Evolutionary conservation across 129 eudicot genomes (phyloP).

Genomic region (Pulicaria dysenterica): DNA sequence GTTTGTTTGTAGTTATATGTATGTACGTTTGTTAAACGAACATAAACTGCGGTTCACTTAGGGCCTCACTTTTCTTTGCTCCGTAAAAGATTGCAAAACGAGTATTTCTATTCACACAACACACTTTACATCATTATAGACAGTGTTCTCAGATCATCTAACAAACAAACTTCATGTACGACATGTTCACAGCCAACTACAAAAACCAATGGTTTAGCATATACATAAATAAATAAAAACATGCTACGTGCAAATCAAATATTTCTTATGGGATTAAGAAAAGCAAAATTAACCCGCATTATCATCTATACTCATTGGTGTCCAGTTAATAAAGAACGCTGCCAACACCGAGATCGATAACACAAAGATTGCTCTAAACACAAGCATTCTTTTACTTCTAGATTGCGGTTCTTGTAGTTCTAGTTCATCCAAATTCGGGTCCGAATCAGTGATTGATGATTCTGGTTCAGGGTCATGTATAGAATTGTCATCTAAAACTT

Average conservation of each 20-base stretch:
- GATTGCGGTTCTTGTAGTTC: conserved; percentile 25
- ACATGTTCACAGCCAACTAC: conserved; percentile 30
- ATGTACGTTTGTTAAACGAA: too few relatives aligned
- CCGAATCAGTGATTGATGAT: conserved; percentile 43
- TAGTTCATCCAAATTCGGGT: conserved; percentile 31
- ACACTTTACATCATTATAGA: not conserved
- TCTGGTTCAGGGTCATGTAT: conserved; percentile 38
- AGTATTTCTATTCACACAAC: not conserved
- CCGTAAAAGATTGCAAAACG: not conserved
- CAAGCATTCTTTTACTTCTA: conserved; percentile 31
- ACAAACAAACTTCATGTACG: conserved; percentile 29
- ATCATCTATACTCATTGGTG: conserved; percentile 20
- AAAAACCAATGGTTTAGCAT: conserved; percentile 29
- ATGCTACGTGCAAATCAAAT: conserved; percentile 22
- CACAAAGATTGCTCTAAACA: conserved; percentile 42
- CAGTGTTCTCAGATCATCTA: not conserved
- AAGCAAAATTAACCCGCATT: conserved; percentile 28
- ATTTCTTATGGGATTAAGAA: not conserved
- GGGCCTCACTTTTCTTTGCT: not conserved
- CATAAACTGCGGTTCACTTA: too few relatives aligned
- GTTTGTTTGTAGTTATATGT: too few relatives aligned
- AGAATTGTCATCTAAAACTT: conserved; percentile 34
- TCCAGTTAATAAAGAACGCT: conserved; percentile 38
- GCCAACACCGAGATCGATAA: conserved; percentile 52
- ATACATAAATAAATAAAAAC: conserved; percentile 27